phyloP scores from a whole-genome alignment of 306 rosid genomes.

The Dalbergia cochinchinensis region DNA sequence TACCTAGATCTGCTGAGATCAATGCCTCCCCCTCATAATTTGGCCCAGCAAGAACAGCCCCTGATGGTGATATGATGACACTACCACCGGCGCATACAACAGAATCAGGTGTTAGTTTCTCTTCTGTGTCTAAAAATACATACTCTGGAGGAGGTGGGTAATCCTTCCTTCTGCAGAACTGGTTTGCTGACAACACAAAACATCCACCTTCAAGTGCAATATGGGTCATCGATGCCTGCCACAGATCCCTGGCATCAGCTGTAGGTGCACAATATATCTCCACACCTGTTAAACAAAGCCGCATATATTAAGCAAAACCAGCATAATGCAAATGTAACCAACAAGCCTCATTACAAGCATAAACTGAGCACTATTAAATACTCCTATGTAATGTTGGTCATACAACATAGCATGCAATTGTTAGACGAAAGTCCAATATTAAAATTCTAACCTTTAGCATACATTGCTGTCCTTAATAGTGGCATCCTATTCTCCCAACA shows the following conservation, averaged over 20 bases:
- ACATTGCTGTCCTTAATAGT: conserved; percentile 87
- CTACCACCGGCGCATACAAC: conserved; percentile 96
- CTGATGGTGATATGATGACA: conserved; percentile 91
- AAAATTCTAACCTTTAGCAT: conserved; percentile 80
- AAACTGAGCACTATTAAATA: not conserved
- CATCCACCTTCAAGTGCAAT: conserved; percentile 96
- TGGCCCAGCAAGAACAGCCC: conserved; percentile 88
- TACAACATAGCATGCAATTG: not conserved
- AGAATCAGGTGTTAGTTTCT: conserved; percentile 78
- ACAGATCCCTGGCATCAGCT: conserved; percentile 80
- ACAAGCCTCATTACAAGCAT: not conserved
- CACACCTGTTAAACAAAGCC: conserved; percentile 61
- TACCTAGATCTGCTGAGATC: conserved; percentile 92
- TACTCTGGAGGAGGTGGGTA: conserved; percentile 92
- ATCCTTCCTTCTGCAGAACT: conserved; percentile 89
- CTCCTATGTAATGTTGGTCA: conserved; percentile 2
- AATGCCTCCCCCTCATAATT: conserved; percentile 92
- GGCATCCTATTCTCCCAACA: conserved; percentile 99
- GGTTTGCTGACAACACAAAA: conserved; percentile 89
- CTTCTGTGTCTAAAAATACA: conserved; percentile 73
- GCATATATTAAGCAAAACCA: conserved; percentile 20
- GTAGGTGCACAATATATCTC: conserved; percentile 98
- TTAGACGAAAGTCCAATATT: not conserved
- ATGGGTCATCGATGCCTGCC: conserved; percentile 95
- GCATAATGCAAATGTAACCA: not conserved